Conservation (phyloP, 805 yeast genomes). For the Cyberlindnera japonica region DNA sequence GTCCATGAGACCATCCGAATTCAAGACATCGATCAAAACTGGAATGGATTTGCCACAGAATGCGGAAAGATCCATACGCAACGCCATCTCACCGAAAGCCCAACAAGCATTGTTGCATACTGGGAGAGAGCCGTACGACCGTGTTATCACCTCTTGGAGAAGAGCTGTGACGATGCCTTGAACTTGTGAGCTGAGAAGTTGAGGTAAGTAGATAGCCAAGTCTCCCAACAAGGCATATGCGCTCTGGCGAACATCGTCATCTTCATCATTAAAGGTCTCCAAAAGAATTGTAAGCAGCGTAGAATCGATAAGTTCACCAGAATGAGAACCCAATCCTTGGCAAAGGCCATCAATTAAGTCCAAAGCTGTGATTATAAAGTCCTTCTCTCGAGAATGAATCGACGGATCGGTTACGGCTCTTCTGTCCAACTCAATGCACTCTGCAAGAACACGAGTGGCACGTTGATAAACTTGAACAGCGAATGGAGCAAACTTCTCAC, state of each 20-base stretch:
- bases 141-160: slow-evolving; percentile 60
- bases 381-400: slow-evolving; percentile 79
- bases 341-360: slow-evolving; percentile 91
- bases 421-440: slow-evolving; percentile 64
- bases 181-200: slow-evolving; percentile 35
- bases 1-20: slow-evolving; percentile 47
- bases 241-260: slow-evolving; percentile 88
- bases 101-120: slow-evolving; percentile 89
- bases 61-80: slow-evolving; percentile 51
- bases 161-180: slow-evolving; percentile 59
- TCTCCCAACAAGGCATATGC: slow-evolving; percentile 91
- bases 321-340: slow-evolving; percentile 75
- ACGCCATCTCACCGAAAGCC: slow-evolving; percentile 85
- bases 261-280: slow-evolving; percentile 68
- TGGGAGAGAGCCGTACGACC: slow-evolving; percentile 48
- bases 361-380: slow-evolving; percentile 81
- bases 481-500: slow-evolving; percentile 81
- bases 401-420: slow-evolving; percentile 62
- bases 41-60: slow-evolving; percentile 52
- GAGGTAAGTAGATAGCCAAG: slow-evolving; percentile 56
- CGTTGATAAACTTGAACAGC: slow-evolving; percentile 84
- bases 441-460: slow-evolving; percentile 63
- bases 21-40: slow-evolving; percentile 56
- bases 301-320: slow-evolving; percentile 50
- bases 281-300: slow-evolving; percentile 59